A percentile compares a stretch with the other conserved stretches of the same genome.
Conservation (phyloP, 2,329 filamentous ascomycete species). For the Colletotrichum theobromicola region DNA sequence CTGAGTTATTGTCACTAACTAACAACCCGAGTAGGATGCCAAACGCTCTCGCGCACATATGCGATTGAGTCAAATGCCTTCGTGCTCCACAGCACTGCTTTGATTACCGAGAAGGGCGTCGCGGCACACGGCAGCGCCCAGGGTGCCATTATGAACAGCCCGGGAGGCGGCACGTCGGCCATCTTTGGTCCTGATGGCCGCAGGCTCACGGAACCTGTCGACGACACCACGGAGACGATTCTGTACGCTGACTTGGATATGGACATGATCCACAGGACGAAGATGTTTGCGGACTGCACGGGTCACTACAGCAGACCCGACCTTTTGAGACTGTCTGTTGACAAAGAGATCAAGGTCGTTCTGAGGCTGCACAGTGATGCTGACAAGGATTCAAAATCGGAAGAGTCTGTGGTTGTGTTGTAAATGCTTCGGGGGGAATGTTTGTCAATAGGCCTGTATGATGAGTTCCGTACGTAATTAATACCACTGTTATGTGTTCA, state of each 20-base stretch:
- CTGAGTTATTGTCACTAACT: not conserved
- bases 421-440: not conserved
- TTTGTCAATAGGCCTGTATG: too few relatives aligned
- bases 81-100: conserved; percentile 43
- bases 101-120: conserved; percentile 43
- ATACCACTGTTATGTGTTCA: too few relatives aligned
- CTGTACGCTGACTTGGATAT: conserved; percentile 57
- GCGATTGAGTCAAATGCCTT: conserved; percentile 49
- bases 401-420: not conserved
- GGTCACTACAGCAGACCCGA: conserved; percentile 44
- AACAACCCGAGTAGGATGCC: conserved; percentile 35
- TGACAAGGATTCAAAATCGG: not conserved
- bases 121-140: conserved; percentile 42
- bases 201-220: conserved; percentile 42
- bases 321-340: conserved; percentile 36
- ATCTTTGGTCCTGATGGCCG: conserved; percentile 58
- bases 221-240: conserved; percentile 49
- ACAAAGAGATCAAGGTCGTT: not conserved
- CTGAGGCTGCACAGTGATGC: not conserved
- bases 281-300: conserved; percentile 43
- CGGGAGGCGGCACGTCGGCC: conserved; percentile 52
- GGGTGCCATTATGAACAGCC: conserved; percentile 40
- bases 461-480: too few relatives aligned
- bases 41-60: conserved; percentile 38
- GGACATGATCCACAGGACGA: conserved; percentile 41